Conservation (phyloP, 805 yeast genomes). For the Starmera caribaea region DNA sequence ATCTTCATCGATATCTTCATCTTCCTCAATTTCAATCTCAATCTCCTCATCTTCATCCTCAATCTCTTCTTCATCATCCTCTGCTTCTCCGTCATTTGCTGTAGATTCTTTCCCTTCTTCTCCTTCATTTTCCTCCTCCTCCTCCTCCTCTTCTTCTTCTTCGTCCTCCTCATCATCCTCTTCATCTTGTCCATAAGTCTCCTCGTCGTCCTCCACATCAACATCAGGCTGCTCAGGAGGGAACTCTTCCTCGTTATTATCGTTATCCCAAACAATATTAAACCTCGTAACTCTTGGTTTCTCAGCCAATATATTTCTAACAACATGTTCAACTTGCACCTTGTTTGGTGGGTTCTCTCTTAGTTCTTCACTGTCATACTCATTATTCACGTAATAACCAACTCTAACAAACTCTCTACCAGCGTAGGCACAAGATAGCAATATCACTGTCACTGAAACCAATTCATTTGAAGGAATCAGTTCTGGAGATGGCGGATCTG, state of each 20-base stretch:
- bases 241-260: slow-evolving; percentile 51
- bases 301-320: slow-evolving; percentile 89
- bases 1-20: slow-evolving; percentile 14
- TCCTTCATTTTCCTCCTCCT: slow-evolving; percentile 30
- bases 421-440: slow-evolving; percentile 86
- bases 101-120: slow-evolving; percentile 32
- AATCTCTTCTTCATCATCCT: slow-evolving; percentile 27
- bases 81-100: slow-evolving; percentile 31
- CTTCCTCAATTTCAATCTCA: slow-evolving; percentile 22
- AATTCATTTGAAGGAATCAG: slow-evolving; percentile 92
- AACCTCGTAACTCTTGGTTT: slow-evolving; percentile 96
- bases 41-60: slow-evolving; percentile 20
- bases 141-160: slow-evolving; percentile 39
- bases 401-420: slow-evolving; percentile 94
- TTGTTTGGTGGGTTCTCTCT: slow-evolving; percentile 90
- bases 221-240: slow-evolving; percentile 73
- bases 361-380: slow-evolving; percentile 87
- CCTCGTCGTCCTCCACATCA: slow-evolving; percentile 54
- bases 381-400: slow-evolving; percentile 96
- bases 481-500: slow-evolving; percentile 96
- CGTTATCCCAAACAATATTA: slow-evolving; percentile 94
- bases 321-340: slow-evolving; percentile 90
- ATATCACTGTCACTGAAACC: slow-evolving; percentile 89
- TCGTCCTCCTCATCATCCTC: slow-evolving; percentile 37
- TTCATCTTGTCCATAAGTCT: slow-evolving; percentile 47